Percentiles rank a stretch among this genome's conserved stretches.
Conservation (phyloP, 805 yeast species). For the Geotrichum ghanense region DNA sequence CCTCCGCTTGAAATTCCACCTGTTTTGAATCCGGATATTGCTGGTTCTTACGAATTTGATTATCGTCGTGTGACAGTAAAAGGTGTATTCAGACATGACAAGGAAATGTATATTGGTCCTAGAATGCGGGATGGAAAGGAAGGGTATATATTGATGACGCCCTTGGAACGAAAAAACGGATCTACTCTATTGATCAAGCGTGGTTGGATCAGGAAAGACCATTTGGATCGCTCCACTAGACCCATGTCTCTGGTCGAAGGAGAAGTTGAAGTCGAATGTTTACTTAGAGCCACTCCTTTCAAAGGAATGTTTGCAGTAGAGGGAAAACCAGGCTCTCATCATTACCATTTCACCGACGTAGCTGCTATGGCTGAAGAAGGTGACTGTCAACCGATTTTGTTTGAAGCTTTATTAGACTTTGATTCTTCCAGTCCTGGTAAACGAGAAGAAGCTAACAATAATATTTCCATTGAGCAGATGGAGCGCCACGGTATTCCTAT, state of each 20-base stretch:
- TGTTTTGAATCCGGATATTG: conserved; percentile 41
- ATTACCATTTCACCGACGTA: conserved; percentile 73
- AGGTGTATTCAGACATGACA: conserved; percentile 72
- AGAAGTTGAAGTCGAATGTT: conserved; percentile 58
- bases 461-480: conserved; percentile 37
- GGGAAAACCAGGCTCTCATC: conserved; percentile 50
- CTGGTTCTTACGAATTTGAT: conserved; percentile 51
- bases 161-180: conserved; percentile 70
- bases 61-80: conserved; percentile 65
- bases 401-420: conserved; percentile 56
- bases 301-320: conserved; percentile 63
- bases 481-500: conserved; percentile 80
- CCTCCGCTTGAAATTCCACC: conserved; percentile 64
- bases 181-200: conserved; percentile 73
- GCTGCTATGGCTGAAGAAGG: conserved; percentile 65
- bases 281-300: conserved; percentile 56
- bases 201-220: conserved; percentile 76
- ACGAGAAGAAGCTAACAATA: conserved; percentile 7
- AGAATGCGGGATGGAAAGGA: conserved; percentile 56
- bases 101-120: conserved; percentile 91
- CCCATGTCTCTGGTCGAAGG: conserved; percentile 55
- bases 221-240: conserved; percentile 43
- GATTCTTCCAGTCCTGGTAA: background rate
- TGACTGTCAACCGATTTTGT: conserved; percentile 59
- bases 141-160: conserved; percentile 76